Percentiles rank a stretch among this genome's conserved stretches.
These are phyloP conservation scores for Trypanosoma cruzi DNA, from an alignment of 208 protist species.

Conservation along the genomic window DNA sequence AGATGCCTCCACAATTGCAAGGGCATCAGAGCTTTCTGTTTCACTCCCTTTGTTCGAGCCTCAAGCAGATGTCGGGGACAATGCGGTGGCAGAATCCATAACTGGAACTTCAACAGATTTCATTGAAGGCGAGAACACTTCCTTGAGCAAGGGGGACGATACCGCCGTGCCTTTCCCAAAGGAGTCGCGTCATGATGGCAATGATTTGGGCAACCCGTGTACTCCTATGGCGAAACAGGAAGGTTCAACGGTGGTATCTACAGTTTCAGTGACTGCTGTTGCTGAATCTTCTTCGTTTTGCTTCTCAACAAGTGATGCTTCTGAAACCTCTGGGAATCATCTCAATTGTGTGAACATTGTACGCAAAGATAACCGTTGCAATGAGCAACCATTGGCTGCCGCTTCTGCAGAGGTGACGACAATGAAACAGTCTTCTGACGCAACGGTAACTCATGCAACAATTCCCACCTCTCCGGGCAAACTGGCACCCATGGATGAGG, in stretches of 20 bases:
- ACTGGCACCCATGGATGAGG: not conserved
- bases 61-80: not conserved
- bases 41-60: not conserved
- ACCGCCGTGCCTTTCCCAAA: not conserved
- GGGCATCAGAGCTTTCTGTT: slow-evolving; percentile 5
- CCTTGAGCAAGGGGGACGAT: not conserved
- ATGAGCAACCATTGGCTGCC: not conserved
- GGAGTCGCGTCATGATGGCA: not conserved
- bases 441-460: no score
- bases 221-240: not conserved
- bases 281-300: not conserved
- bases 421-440: not conserved
- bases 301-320: not conserved
- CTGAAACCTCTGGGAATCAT: not conserved
- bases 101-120: not conserved
- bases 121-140: not conserved
- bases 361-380: not conserved
- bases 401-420: not conserved
- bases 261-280: not conserved
- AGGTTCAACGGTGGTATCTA: not conserved
- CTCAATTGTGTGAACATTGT: not conserved
- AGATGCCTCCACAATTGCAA: slow-evolving; percentile 13
- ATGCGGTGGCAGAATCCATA: not conserved
- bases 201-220: not conserved
- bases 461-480: no score